Conservation (phyloP, 768 basidiomycete species). For the Guyanaporus albipodus region DNA sequence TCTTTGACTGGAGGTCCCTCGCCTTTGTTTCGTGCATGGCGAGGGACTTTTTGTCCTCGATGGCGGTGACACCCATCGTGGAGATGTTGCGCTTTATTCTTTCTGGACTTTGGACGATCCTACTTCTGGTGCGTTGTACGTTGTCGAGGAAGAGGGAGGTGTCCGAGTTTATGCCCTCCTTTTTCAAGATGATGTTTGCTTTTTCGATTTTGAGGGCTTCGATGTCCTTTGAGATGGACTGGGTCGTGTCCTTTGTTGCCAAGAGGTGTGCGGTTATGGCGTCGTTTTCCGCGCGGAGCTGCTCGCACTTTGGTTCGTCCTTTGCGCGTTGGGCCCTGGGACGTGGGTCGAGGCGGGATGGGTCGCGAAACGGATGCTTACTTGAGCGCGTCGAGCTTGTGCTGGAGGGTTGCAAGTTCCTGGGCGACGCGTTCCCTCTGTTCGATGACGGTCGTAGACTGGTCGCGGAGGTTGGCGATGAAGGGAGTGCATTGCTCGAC, state of each 20-base stretch:
- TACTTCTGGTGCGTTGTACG: slow-evolving; percentile 59
- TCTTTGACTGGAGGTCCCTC: slow-evolving; percentile 72
- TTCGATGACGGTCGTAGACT: slow-evolving; percentile 50
- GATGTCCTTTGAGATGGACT: slow-evolving; percentile 55
- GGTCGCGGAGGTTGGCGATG: slow-evolving; percentile 56
- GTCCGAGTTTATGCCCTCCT: slow-evolving; percentile 64
- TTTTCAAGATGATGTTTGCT: slow-evolving; percentile 56
- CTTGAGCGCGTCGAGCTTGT: slow-evolving; percentile 54
- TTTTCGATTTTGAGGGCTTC: slow-evolving; percentile 74
- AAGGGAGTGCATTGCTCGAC: slow-evolving; percentile 68
- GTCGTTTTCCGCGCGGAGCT: slow-evolving; percentile 56
- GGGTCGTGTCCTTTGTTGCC: slow-evolving; percentile 64
- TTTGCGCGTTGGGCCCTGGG: slow-evolving; percentile 57
- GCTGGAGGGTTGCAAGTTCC: slow-evolving; percentile 46
- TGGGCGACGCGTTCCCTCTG: slow-evolving; percentile 58
- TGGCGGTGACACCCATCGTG: slow-evolving; percentile 62
- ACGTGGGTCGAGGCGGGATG: neutral
- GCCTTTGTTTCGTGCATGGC: slow-evolving; percentile 67
- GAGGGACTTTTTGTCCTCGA: slow-evolving; percentile 68
- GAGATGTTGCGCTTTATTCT: slow-evolving; percentile 79
- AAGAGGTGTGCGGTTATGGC: slow-evolving; percentile 62
- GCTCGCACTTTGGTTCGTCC: slow-evolving; percentile 65
- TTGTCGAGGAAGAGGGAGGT: slow-evolving; percentile 54
- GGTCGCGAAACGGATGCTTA: slow-evolving; percentile 28
- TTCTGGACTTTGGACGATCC: slow-evolving; percentile 91